Conservation (phyloP, 495 filamentous ascomycete species). For the Xylaria castorea region DNA sequence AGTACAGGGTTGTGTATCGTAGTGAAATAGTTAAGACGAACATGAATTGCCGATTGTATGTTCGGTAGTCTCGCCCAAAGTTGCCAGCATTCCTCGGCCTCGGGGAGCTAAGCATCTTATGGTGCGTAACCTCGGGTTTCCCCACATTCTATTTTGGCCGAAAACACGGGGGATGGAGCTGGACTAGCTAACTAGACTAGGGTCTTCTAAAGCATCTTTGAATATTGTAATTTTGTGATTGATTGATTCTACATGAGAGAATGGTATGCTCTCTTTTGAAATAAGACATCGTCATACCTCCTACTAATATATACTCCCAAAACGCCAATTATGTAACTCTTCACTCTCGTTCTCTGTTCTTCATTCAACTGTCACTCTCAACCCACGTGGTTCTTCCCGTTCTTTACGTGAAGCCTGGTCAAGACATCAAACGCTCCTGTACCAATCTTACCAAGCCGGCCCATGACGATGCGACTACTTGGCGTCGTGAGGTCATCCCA, state of each 20-base stretch:
- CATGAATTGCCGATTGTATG: not conserved
- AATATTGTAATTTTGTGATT: not conserved
- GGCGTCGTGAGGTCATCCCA: constrained; percentile 87
- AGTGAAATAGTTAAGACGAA: not conserved
- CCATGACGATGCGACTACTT: constrained; percentile 86
- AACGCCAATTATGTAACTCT: constrained; percentile 23
- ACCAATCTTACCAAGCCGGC: constrained; percentile 78
- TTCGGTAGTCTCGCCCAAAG: not conserved
- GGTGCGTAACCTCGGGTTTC: constrained; percentile 12
- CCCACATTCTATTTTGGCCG: constrained; percentile 1
- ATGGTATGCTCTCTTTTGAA: not conserved
- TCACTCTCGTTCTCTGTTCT: constrained; percentile 24
- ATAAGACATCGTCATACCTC: not conserved
- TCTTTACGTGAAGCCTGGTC: constrained; percentile 51
- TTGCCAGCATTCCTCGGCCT: not conserved
- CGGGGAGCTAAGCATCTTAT: not conserved
- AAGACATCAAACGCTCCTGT: constrained; percentile 94
- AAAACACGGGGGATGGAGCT: too few relatives aligned
- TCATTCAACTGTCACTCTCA: not conserved
- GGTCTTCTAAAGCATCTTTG: constrained; percentile 21
- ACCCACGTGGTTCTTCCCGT: constrained; percentile 39
- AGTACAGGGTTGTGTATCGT: not conserved
- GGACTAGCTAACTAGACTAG: not conserved
- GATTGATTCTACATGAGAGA: constrained; percentile 10
- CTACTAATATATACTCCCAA: not conserved